phyloP scores from a whole-genome alignment of 2,329 filamentous ascomycete species.

The Tolypocladium tropicale region DNA sequence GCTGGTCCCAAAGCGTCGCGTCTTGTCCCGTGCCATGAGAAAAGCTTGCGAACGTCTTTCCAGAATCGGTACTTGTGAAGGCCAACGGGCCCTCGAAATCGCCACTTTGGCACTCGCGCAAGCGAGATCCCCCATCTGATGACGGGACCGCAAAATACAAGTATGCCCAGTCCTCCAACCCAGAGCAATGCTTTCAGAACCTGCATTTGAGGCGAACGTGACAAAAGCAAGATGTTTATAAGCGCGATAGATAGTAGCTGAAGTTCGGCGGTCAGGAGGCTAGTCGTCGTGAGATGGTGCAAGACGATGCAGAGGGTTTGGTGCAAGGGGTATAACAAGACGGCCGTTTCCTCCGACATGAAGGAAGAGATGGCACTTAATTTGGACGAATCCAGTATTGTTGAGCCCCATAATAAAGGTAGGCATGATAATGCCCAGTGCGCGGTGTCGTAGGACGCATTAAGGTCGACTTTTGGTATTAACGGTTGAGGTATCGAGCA shows the following conservation, averaged over 20 bases:
- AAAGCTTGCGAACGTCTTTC: conserved; percentile 27
- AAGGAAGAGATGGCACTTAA: conserved; percentile 28
- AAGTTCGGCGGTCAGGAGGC: conserved; percentile 75
- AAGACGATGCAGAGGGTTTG: conserved; percentile 64
- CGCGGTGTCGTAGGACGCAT: conserved; percentile 50
- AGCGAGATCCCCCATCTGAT: conserved; percentile 77
- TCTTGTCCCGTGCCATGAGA: conserved; percentile 38
- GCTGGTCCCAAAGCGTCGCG: conserved; percentile 22
- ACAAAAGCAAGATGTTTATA: conserved; percentile 70
- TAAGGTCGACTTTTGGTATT: conserved; percentile 52
- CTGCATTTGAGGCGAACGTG: conserved; percentile 69
- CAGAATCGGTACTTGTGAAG: conserved; percentile 23
- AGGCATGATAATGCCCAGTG: conserved; percentile 72
- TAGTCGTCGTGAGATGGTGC: conserved; percentile 77
- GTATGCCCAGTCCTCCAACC: conserved; percentile 67
- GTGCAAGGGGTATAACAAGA: conserved; percentile 73
- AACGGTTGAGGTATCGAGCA: conserved; percentile 64
- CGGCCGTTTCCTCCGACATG: conserved; percentile 47
- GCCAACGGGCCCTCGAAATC: conserved; percentile 53
- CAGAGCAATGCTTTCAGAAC: conserved; percentile 81
- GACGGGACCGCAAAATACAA: conserved; percentile 62
- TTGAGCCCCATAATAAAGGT: conserved; percentile 40
- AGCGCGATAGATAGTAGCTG: conserved; percentile 76
- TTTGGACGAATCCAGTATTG: conserved; percentile 7
- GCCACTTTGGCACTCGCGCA: conserved; percentile 84